phyloP scores from a whole-genome alignment of 345 rosid genomes.

The Linum lewisii region DNA sequence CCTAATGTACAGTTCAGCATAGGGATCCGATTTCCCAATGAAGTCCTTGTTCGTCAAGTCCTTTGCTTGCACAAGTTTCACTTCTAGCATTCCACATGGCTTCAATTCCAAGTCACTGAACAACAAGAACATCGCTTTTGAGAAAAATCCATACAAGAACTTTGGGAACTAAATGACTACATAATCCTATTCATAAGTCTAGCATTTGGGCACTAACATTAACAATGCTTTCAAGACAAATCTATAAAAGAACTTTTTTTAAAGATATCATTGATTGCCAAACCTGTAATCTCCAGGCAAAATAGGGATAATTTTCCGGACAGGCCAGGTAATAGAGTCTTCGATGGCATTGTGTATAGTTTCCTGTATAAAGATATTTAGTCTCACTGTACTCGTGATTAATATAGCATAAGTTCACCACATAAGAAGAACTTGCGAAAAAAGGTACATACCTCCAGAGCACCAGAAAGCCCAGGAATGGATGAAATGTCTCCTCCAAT shows the following conservation, averaged over 20 bases:
- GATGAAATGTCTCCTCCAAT: conserved; percentile 90
- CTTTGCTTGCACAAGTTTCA: conserved; percentile 97
- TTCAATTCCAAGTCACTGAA: conserved; percentile 86
- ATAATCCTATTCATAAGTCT: not conserved
- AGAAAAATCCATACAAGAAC: no score
- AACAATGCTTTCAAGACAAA: no score
- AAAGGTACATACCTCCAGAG: conserved; percentile 70
- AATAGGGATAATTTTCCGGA: conserved; percentile 89
- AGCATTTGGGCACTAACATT: not conserved
- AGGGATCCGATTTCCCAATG: conserved; percentile 97
- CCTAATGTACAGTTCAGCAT: conserved; percentile 63
- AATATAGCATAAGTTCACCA: not conserved
- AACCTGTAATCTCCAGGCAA: conserved; percentile 98
- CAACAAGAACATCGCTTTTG: conserved; percentile 19
- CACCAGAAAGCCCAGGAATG: conserved; percentile 77
- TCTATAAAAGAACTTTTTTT: not conserved
- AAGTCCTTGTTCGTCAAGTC: conserved; percentile 87
- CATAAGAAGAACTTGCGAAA: not conserved
- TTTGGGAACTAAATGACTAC: not conserved
- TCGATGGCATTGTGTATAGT: conserved; percentile 89
- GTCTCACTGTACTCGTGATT: no score
- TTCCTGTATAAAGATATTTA: conserved; percentile 38
- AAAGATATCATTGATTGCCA: not conserved
- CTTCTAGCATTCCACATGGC: conserved; percentile 85
- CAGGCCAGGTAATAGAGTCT: conserved; percentile 98